Evolutionary conservation across 2,329 filamentous ascomycete species (phyloP).

Genomic region (Purpureocillium lavendulum): DNA sequence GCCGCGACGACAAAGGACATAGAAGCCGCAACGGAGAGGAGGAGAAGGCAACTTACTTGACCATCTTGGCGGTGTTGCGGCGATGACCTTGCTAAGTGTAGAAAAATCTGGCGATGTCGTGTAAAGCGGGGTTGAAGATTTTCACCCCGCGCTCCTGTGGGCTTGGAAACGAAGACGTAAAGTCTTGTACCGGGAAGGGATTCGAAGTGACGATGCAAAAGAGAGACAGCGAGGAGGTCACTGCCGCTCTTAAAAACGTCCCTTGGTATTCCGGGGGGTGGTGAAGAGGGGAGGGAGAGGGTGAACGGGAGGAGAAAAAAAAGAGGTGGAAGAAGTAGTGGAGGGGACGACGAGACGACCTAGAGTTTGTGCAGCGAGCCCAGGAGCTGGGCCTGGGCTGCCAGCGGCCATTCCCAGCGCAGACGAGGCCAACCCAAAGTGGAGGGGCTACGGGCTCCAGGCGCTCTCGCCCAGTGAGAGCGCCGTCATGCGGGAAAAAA

Average conservation of each 20-base stretch:
- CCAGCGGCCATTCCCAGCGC: neutral
- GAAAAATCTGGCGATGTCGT: slow-evolving; percentile 14
- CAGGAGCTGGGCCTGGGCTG: neutral
- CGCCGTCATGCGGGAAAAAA: slow-evolving; percentile 6
- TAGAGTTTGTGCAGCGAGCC: slow-evolving; percentile 13
- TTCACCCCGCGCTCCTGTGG: slow-evolving; percentile 28
- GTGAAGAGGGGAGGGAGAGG: slow-evolving; percentile 11
- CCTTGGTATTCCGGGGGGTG: slow-evolving; percentile 17
- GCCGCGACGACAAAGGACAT: slow-evolving; percentile 1
- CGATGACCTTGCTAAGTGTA: slow-evolving; percentile 29
- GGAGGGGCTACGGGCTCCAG: no score
- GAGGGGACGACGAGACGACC: neutral
- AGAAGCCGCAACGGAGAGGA: slow-evolving; percentile 4
- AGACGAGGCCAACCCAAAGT: neutral
- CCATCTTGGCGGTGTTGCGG: slow-evolving; percentile 89
- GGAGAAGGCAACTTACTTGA: slow-evolving; percentile 73
- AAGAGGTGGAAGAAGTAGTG: slow-evolving; percentile 4
- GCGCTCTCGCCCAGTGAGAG: slow-evolving; percentile 2
- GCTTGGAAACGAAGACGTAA: slow-evolving; percentile 4
- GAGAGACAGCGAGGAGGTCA: slow-evolving; percentile 29
- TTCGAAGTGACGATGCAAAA: slow-evolving; percentile 22
- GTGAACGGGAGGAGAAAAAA: slow-evolving; percentile 16
- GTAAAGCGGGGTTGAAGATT: slow-evolving; percentile 38
- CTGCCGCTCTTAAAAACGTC: slow-evolving; percentile 32
- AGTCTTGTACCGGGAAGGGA: slow-evolving; percentile 11